Percentiles rank a stretch among this genome's conserved stretches.
Conservation (phyloP, 371 early-diverging fungal species). For the Quaeritorhiza haematococci region DNA sequence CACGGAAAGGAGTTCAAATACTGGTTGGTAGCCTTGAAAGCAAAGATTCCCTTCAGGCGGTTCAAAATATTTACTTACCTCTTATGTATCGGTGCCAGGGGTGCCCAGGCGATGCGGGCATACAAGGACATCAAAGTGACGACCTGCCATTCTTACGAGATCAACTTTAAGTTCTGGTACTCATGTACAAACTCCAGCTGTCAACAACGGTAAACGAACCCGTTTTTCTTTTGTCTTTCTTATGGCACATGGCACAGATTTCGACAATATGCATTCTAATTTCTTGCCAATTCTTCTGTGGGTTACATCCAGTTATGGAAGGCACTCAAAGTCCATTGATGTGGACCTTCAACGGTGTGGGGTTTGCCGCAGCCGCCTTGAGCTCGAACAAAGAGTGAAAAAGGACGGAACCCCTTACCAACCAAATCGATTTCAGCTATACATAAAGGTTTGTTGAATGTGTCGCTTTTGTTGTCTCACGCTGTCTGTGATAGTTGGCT, state of each 20-base stretch:
- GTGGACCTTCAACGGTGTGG: constrained; percentile 22
- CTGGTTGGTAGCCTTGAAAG: constrained; percentile 24
- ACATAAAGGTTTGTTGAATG: constrained; percentile 25
- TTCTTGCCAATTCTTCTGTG: neutral
- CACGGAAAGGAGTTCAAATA: constrained; percentile 33
- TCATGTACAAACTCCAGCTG: constrained; percentile 21
- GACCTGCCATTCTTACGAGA: constrained; percentile 41
- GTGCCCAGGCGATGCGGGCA: neutral
- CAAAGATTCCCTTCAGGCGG: no score
- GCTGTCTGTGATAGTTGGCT: no score
- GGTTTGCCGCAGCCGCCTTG: constrained; percentile 9
- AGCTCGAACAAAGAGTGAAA: constrained; percentile 14
- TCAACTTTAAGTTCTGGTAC: constrained; percentile 26
- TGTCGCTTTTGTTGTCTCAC: neutral
- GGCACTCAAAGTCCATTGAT: constrained; percentile 26
- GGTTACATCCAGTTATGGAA: constrained; percentile 15
- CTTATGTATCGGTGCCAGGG: no score
- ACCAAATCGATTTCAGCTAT: constrained; percentile 18
- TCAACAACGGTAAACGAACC: constrained; percentile 10
- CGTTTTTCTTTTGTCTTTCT: neutral
- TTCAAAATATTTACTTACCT: no score
- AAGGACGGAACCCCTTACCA: constrained; percentile 36
- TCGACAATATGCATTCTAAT: constrained; percentile 6
- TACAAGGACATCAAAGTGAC: constrained; percentile 24
- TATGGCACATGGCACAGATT: constrained; percentile 16